Percentiles rank a stretch among this genome's conserved stretches.
phyloP scores from a whole-genome alignment of 2,329 filamentous ascomycete species.

The Geosmithia flava region DNA sequence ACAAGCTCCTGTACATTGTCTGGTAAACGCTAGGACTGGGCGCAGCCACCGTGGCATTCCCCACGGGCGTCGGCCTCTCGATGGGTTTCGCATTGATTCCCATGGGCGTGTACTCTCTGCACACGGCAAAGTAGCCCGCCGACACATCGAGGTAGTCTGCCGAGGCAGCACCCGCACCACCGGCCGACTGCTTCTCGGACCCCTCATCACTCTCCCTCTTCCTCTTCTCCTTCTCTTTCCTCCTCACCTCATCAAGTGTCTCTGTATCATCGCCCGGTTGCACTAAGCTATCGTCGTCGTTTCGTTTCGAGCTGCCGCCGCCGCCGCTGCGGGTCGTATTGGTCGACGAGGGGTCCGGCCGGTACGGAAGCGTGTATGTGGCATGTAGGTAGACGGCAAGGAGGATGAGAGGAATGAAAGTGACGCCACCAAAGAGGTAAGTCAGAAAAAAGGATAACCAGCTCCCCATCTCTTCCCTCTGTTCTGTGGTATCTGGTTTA shows the following conservation, averaged over 20 bases:
- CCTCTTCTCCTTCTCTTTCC: constrained; percentile 36
- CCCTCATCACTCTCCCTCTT: constrained; percentile 43
- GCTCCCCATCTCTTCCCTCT: constrained; percentile 29
- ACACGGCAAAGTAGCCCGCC: constrained; percentile 90
- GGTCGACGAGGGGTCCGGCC: constrained; percentile 14
- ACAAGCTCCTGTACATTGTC: constrained; percentile 93
- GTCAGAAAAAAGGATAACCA: constrained; percentile 53
- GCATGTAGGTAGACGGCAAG: constrained; percentile 49
- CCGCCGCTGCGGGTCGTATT: constrained; percentile 1
- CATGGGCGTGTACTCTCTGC: constrained; percentile 81
- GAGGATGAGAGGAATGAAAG: constrained; percentile 67
- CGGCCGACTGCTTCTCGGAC: constrained; percentile 3
- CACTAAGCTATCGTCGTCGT: constrained; percentile 26
- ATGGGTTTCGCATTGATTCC: constrained; percentile 89
- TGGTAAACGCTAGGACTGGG: constrained; percentile 94
- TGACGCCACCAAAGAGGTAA: constrained; percentile 79
- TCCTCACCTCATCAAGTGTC: constrained; percentile 48
- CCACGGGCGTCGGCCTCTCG: constrained; percentile 70
- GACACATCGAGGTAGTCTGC: constrained; percentile 58
- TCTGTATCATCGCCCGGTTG: constrained; percentile 53
- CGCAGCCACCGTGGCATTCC: constrained; percentile 58
- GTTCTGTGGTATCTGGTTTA: neutral
- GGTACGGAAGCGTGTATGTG: constrained; percentile 53
- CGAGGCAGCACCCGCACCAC: neutral
- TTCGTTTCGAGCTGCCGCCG: constrained; percentile 2